Conservation (phyloP, 306 rosid species). For the cucumber (Cucumis sativus) region Cucumber_9930_V3 NC_026657.2:1646001-1646500, state of each 20-base stretch:
- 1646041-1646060: not conserved
- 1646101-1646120: not conserved
- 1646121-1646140: conserved; percentile 2
- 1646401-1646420: not conserved
- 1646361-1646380: not conserved
- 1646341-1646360: not conserved
- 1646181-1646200: not conserved
- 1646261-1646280: not conserved
- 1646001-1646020: conserved; percentile 25
- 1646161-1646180: not conserved
- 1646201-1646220: not conserved
- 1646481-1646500: too few species aligned
- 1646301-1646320: not conserved
- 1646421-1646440: not conserved
- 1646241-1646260: not conserved
- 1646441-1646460: conserved; percentile 6
- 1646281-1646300: not conserved
- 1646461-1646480: not conserved
- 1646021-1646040: conserved; percentile 4
- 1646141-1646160: not conserved
- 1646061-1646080: not conserved
- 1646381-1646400: conserved; percentile 17
- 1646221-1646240: not conserved
- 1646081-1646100: not conserved
- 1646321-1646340: not conserved